Evolutionary conservation across 2,329 filamentous ascomycete genomes (phyloP).

Genomic region (Acarospora socialis): DNA sequence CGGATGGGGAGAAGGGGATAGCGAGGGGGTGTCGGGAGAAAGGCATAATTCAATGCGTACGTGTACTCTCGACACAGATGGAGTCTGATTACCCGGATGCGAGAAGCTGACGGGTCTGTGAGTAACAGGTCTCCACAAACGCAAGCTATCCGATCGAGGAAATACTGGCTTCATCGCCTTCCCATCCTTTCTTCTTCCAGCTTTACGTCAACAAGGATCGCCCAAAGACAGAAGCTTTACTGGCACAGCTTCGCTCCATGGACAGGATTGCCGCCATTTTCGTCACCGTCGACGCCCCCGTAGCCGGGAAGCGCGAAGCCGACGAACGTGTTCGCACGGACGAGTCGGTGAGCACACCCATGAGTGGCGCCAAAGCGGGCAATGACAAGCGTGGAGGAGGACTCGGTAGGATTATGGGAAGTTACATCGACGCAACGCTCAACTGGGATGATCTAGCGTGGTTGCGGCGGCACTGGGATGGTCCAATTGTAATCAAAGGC

Average conservation of each 20-base stretch:
- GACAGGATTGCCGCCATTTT: constrained; percentile 33
- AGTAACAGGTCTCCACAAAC: constrained; percentile 40
- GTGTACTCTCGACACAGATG: constrained; percentile 6
- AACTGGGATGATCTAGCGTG: constrained; percentile 41
- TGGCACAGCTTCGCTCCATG: constrained; percentile 25
- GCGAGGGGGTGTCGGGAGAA: constrained; percentile 36
- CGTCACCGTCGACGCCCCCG: constrained; percentile 43
- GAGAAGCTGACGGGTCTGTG: constrained; percentile 3
- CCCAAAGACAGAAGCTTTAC: constrained; percentile 32
- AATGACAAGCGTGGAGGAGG: constrained; percentile 41
- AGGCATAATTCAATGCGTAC: constrained; percentile 42
- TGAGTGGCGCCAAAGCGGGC: constrained; percentile 29
- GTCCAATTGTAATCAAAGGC: constrained; percentile 44
- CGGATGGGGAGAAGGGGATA: constrained; percentile 47
- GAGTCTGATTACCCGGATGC: background rate
- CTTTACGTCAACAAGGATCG: constrained; percentile 41
- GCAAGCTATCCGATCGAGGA: constrained; percentile 45
- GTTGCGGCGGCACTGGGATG: constrained; percentile 33
- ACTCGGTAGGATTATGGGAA: constrained; percentile 37
- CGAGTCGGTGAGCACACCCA: constrained; percentile 27
- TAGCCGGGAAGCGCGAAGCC: constrained; percentile 40
- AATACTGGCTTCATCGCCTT: constrained; percentile 31
- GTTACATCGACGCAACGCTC: constrained; percentile 38
- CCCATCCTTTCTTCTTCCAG: constrained; percentile 38
- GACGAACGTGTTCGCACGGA: constrained; percentile 40